Percentiles rank a stretch among this genome's conserved stretches.
These are phyloP conservation scores for Vitis rotundifolia DNA, from an alignment of 164 flowering plant species.

Conservation along the genomic window DNA sequence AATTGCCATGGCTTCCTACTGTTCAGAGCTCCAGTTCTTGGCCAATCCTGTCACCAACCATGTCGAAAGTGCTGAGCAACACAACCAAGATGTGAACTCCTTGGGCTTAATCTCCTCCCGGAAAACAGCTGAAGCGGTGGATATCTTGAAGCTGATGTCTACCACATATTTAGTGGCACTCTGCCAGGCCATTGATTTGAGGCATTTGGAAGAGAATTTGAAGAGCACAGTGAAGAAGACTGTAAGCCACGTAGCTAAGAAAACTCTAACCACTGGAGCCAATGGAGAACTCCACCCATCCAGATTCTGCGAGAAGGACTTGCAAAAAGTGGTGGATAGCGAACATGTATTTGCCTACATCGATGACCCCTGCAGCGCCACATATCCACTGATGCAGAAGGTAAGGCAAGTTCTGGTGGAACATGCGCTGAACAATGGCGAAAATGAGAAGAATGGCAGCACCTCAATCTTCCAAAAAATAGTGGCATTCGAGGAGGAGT, in stretches of 20 bases:
- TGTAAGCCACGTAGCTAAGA: constrained; percentile 2
- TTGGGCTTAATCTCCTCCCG: constrained; percentile 12
- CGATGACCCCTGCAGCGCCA: background rate
- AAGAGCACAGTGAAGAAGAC: constrained; percentile 5
- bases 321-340: constrained; percentile 1
- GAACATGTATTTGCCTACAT: background rate
- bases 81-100: constrained; percentile 19
- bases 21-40: constrained; percentile 13
- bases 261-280: background rate
- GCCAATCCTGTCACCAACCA: constrained; percentile 17
- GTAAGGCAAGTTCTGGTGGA: constrained; percentile 8
- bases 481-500: constrained; percentile 4
- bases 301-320: background rate
- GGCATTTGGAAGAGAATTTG: background rate
- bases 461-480: constrained; percentile 8
- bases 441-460: background rate
- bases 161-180: constrained; percentile 8
- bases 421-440: background rate
- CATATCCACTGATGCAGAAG: constrained; percentile 8
- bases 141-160: no score
- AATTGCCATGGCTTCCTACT: constrained; percentile 15
- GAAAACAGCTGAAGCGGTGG: constrained; percentile 7
- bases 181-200: constrained; percentile 11
- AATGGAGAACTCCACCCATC: constrained; percentile 1
- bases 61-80: constrained; percentile 18